Evolutionary conservation across 306 rosid genomes (phyloP).

Genomic region (Casuarina equisetifolia): DNA sequence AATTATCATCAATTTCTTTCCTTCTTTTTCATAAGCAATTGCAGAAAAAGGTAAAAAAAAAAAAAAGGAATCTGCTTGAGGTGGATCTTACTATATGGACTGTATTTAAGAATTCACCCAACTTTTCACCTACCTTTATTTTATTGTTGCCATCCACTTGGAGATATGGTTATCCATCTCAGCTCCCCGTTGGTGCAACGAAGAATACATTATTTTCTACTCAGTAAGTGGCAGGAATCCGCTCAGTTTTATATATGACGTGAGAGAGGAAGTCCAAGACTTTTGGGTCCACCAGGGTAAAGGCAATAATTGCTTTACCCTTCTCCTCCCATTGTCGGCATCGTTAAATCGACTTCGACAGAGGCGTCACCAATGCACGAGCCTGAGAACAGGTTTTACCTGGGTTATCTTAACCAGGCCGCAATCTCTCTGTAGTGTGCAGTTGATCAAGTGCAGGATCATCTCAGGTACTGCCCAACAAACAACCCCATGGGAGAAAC

Average conservation of each 20-base stretch:
- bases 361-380: background rate
- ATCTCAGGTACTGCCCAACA: background rate
- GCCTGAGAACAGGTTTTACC: background rate
- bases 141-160: constrained; percentile 1
- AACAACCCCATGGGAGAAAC: background rate
- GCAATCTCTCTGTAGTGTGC: background rate
- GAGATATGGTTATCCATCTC: background rate
- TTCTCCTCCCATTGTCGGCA: background rate
- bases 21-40: background rate
- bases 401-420: background rate
- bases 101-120: background rate
- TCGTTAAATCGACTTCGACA: background rate
- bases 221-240: background rate
- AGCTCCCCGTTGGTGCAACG: background rate
- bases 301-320: background rate
- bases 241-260: background rate
- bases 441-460: background rate
- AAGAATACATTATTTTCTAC: background rate
- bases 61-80: background rate
- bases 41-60: background rate
- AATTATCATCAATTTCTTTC: background rate
- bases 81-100: background rate
- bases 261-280: background rate
- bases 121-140: background rate
- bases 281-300: background rate